Base-by-base conservation (phyloP, 805 yeast species). In the Wickerhamomyces sydowiorum region DNA sequence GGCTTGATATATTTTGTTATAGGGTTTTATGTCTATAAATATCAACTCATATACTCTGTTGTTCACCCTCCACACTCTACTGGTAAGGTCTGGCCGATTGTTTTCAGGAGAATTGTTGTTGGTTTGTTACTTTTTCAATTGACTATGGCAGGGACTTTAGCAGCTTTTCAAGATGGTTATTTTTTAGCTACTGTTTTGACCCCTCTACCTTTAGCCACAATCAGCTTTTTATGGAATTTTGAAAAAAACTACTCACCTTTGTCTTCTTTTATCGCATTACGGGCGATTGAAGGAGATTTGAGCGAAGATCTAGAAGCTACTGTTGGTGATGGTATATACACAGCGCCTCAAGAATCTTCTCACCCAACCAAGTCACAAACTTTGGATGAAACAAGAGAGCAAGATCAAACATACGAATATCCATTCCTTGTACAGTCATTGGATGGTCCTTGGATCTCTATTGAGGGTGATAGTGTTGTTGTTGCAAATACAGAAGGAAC, bases 21-120 rank as follows among this genome's bases (percentile, higher is more conserved):
- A 42, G 97, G 98, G 0, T 91, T 80, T 61, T 82, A 80, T 59
- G 96, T 90, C 8, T 88, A 81, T 73, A 91, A 91, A 64, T 91
- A 90, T 60, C 96, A 89, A 62, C 69, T 91, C 45, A 68, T 93
- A 49, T 91, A 87, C 60, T 84, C 96, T 0, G 83, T 93, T 67
- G 89, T 88, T 25, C 98, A 93, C 61, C 90, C 95, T 9, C 96
- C 95, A 30, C 98, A 93, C 64, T 89, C 96, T 0, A 93, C 96
- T 0, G 99, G 98, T 1, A 86, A 85, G 57, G 95, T 91, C 1
- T 91, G 97, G 98, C 96, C 96, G 0, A 68, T 89, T 38, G 81
- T 91, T 2, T 84, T 86, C 56, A 72, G 96, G 52, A 72, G 99
- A 50, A 78, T 90, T 1, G 78, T 86, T 42, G 58, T 88, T 44